Percentiles rank a stretch among this genome's conserved stretches.
Conservation (phyloP, 75 land plant genomes). For the Sequoia sempervirens region DNA sequence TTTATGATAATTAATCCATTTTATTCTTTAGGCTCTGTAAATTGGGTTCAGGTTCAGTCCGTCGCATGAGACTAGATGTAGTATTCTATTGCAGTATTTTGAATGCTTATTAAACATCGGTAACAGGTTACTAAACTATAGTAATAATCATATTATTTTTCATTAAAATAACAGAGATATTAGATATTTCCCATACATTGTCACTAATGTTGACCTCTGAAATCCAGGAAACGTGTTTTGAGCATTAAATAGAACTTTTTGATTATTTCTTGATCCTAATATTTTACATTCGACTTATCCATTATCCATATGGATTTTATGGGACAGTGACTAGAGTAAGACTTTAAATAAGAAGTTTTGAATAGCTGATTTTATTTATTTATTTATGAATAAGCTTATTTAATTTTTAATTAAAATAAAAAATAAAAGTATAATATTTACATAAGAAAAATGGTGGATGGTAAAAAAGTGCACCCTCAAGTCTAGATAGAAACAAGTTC, state of each 20-base stretch:
- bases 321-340: not conserved
- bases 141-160: not conserved
- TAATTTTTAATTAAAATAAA: too few relatives aligned
- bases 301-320: not conserved
- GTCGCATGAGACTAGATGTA: not conserved
- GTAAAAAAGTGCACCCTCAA: too few relatives aligned
- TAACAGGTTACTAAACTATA: not conserved
- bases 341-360: not conserved
- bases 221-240: not conserved
- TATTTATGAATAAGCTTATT: too few relatives aligned
- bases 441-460: too few relatives aligned
- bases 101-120: not conserved
- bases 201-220: not conserved
- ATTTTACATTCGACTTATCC: not conserved
- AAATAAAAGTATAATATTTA: too few relatives aligned
- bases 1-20: not conserved
- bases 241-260: not conserved
- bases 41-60: not conserved
- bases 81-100: too few relatives aligned
- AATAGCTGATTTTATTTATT: not conserved
- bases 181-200: not conserved
- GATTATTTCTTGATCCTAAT: not conserved
- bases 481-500: too few relatives aligned
- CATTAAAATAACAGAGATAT: not conserved
- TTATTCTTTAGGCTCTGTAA: not conserved